Evolutionary conservation across 345 rosid species (phyloP), one percentile per base, ranked within the genome.

Genomic region (Citrus trifoliata): DNA sequence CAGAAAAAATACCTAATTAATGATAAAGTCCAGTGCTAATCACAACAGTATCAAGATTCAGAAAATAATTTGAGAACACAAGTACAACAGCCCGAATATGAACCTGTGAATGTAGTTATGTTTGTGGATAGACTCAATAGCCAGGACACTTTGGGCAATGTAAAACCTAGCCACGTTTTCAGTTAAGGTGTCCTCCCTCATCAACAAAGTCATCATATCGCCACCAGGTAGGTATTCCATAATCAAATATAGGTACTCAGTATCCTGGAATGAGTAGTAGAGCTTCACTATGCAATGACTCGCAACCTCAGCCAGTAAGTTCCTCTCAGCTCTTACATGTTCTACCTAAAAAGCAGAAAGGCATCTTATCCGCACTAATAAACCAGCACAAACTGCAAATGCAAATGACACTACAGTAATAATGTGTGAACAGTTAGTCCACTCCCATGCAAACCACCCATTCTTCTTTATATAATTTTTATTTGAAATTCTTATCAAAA

Each of bases 141-240:
- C 98, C 81, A 93, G 86, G 79, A 93, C 91, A 87, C 98, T 93
- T 80, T 92, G 98, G 80, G 98, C 98, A 75, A 95, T 93, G 82
- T 95, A 95, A 82, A 95, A 95, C 76, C 80, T 90, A 51, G 98
- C 94, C 30, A 91, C 98, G 66, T 90, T 83, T 86, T 95, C 98
- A 27, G 87, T 84, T 81, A 95, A 89, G 40, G 94, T 95, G 69
- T 95, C 98, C 88, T 92, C 95, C 82, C 98, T 88, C 91, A 95
- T 95, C 77, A 95, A 88, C 80, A 95, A 84, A 79, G 98, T 95
- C 98, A 95, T 93, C 93, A 93, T 82, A 88, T 95, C 98, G 82
- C 98, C 98, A 80, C 98, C 98, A 51, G 98, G 98, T 59, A 95
- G 94, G 85, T 95, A 95, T 81, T 95, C 98, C 98, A 95, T 95